Evolutionary conservation across 768 basidiomycete species (phyloP).

Genomic region (Cystofilobasidium capitatum): DNA sequence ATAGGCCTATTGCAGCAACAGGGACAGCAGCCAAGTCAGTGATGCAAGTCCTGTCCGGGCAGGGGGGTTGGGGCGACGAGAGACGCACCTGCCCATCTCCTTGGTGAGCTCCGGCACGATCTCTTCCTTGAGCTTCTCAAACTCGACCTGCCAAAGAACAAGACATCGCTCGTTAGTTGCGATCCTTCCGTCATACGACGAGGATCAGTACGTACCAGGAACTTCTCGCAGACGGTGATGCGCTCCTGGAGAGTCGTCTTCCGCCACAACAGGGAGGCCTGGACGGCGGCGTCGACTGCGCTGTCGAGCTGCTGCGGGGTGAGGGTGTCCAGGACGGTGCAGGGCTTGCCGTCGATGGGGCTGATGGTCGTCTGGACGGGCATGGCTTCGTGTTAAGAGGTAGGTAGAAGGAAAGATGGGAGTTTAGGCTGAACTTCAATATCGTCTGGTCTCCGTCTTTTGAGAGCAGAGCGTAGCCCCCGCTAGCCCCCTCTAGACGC

Average conservation of each 20-base stretch:
- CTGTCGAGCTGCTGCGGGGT: conserved; percentile 35
- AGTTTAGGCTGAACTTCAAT: too few species aligned
- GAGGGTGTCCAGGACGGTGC: conserved; percentile 60
- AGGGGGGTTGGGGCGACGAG: not conserved
- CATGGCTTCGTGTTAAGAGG: not conserved
- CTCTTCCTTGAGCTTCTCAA: conserved; percentile 50
- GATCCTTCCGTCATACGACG: conserved; percentile 7
- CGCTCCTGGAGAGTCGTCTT: conserved; percentile 53
- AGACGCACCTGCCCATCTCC: conserved; percentile 80
- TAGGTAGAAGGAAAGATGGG: not conserved
- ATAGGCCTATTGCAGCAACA: conserved; percentile 52
- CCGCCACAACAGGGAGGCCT: conserved; percentile 18
- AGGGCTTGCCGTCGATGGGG: conserved; percentile 66
- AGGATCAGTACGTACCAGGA: conserved; percentile 51
- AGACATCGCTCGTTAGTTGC: too few species aligned
- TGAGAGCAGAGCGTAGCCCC: too few species aligned
- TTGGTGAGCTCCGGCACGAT: conserved; percentile 65
- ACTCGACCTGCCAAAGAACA: conserved; percentile 45
- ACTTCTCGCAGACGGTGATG: conserved; percentile 59
- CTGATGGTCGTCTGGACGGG: conserved; percentile 66
- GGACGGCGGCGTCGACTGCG: conserved; percentile 3
- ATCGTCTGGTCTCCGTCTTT: too few species aligned
- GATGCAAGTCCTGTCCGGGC: not conserved
- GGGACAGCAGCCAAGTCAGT: not conserved
- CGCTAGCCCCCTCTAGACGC: not conserved